Base-by-base conservation (phyloP, 805 yeast genomes). In the Cyberlindnera euphorbiiphila region DNA sequence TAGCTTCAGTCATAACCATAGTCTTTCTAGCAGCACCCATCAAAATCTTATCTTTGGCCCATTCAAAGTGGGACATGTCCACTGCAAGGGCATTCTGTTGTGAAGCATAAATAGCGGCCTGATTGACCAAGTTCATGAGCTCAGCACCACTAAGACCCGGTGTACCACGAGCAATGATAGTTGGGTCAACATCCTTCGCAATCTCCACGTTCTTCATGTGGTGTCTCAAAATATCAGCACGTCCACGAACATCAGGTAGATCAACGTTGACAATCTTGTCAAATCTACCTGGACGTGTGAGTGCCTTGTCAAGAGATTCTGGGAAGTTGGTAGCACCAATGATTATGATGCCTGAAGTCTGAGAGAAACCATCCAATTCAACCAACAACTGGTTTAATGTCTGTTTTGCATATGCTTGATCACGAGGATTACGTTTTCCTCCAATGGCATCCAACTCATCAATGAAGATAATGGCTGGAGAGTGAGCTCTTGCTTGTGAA, bases 71-170 rank as follows among this genome's bases (percentile, higher is more conserved):
- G 31, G 63, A 60, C 95, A 87, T 85, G 56, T 81, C 86, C 19
- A 93, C 98, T 17, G 89, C 74, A 25, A 87, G 74, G 1, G 98
- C 98, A 49, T 85, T 83, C 54, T 82, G 77, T 57, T 88, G 96
- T 20, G 97, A 87, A 0, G 98, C 99, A 58, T 84, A 83, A 32
- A 93, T 88, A 4, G 99, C 99, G 12, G 99, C 99, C 62, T 93
- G 97, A 64, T 93, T 93, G 27, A 93, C 97, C 47, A 93, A 71
- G 60, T 93, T 93, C 80, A 86, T 85, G 46, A 93, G 69, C 51
- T 89, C 98, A 15, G 99, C 99, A 57, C 99, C 99, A n/a, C 95
- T 82, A 53, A 93, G 73, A 11, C 99, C 99, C 3, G 98, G 95
- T 2, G 98, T 93, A 43, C 97, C 96, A 61, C 98, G 76, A 9